Evolutionary conservation across 768 basidiomycete genomes (phyloP).

Genomic region (Galerina sulciceps): DNA sequence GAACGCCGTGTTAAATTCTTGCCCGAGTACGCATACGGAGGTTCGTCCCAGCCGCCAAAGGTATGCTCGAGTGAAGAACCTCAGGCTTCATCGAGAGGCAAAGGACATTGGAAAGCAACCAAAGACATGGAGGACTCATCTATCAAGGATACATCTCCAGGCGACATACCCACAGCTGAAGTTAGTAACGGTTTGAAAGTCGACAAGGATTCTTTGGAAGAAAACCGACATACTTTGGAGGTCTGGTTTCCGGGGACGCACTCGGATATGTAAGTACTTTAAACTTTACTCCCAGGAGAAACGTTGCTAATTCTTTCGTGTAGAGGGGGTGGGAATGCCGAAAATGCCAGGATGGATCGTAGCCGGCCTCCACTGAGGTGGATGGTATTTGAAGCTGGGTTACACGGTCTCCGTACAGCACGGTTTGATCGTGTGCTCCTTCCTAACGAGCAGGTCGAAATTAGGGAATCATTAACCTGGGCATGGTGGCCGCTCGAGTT

Average conservation of each 20-base stretch:
- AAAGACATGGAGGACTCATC: too few species aligned
- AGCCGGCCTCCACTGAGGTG: slow-evolving; percentile 25
- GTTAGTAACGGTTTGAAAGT: too few species aligned
- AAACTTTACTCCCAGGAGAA: not conserved
- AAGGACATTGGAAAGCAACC: too few species aligned
- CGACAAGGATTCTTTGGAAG: not conserved
- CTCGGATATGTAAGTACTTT: slow-evolving; percentile 14
- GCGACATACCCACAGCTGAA: too few species aligned
- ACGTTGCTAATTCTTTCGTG: not conserved
- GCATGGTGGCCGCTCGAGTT: slow-evolving; percentile 23
- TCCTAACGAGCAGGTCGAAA: slow-evolving; percentile 7
- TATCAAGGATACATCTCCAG: too few species aligned
- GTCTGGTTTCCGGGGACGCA: slow-evolving; percentile 21
- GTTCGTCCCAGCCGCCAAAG: not conserved
- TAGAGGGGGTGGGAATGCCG: slow-evolving; percentile 23
- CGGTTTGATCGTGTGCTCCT: slow-evolving; percentile 9
- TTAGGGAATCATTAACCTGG: slow-evolving; percentile 23
- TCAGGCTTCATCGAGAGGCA: too few species aligned
- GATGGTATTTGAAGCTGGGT: slow-evolving; percentile 28
- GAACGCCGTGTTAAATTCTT: slow-evolving; percentile 51
- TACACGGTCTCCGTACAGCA: slow-evolving; percentile 16
- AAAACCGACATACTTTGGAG: slow-evolving; percentile 12
- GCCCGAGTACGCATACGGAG: slow-evolving; percentile 41
- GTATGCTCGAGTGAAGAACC: too few species aligned
- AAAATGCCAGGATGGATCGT: slow-evolving; percentile 21